Base-by-base conservation (phyloP, 2,329 filamentous ascomycete genomes). In the Arthroderma sp. region DNA sequence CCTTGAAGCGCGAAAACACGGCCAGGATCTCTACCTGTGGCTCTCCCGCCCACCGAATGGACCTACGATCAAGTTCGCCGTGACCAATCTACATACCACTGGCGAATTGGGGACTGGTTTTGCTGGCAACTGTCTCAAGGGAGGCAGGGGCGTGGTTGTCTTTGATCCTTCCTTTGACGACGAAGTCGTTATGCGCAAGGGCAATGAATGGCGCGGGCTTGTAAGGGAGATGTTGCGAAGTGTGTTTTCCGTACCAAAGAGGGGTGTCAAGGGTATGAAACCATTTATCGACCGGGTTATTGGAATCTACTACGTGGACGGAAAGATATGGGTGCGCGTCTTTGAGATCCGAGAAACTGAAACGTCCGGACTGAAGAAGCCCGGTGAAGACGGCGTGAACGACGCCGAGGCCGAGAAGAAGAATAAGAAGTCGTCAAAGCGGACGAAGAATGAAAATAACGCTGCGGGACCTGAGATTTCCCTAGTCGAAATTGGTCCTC, bases 241-340 rank as follows among this genome's bases (percentile, higher is more conserved):
- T 56, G 83, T 82, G 7, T 96, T 98, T 61, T 88, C 87, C 48
- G 91, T 98, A 0, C 91, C 91, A 1, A 83, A 88, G 51, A 65
- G 66, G 56, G 82, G 82, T 22, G 82, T 88, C 27, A 75, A 86
- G 56, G 93, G 93, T 58, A 82, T 85, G 48, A 98, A 98, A 69
- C 91, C 91, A 3, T 98, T 98, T 58, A 74, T 96, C 50, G 91
- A 98, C 62, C 88, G 91, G 56, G 84, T 98, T 51, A 88, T 96
- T 75, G 82, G 81, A 47, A 93, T 98, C 63, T 93, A 83, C 47
- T 71, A 93, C 30, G 85, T 85, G 3, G 89, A 94, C 58, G 86
- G 85, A 58, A 94, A 94, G 69, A 85, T 98, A 57, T 98, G 89
- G 88, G 80, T 95, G 47, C 79, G 91, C 43, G 86, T 89, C 58